Evolutionary conservation across 2,329 filamentous ascomycete genomes (phyloP), one percentile per base, ranked within the genome.

Genomic region (Talaromyces sp.): DNA sequence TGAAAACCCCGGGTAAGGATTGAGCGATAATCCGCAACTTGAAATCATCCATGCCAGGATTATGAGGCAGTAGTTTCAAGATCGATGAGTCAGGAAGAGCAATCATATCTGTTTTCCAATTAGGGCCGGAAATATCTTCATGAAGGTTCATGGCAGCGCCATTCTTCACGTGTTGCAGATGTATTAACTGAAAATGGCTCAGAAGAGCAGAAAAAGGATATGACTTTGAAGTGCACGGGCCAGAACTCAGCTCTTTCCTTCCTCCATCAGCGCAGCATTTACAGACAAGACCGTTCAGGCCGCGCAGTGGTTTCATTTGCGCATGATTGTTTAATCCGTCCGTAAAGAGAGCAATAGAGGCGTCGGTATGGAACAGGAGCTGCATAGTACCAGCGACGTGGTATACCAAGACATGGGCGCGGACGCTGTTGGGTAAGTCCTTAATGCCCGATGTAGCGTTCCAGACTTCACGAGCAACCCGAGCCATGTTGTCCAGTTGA

Each of bases 41-140:
- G 46, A 78, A 70, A 40, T 81, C 78, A 64, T 84, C 79, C 77
- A 85, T 84, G 11, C 82, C 53, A 7, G 46, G 53, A 28, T 48
- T 40, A 35, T 22, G 52, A 22, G 22, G 22, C n/a, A 55, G 19
- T 8, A 60, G 61, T 39, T 60, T 58, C 21, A 68, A 52, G 10
- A 50, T 53, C 1, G 60, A 36, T 35, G 75, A 71, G 61, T 81
- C 79, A 1, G 84, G 84, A 43, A 86, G 72, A 62, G 82, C 78
- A 54, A 87, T 78, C 82, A 87, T 85, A 59, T 85, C 78, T 58
- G 75, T 76, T 60, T 79, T 81, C 84, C 84, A 87, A 64, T 86
- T 80, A 31, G 75, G 61, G 15, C 65, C 65, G 10, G 67, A 64
- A 21, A 61, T 57, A 53, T 66, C 65, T 15, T 65, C 60, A 11